Evolutionary conservation across 208 protist species (phyloP).

Genomic region (Trypanosoma boissoni): DNA sequence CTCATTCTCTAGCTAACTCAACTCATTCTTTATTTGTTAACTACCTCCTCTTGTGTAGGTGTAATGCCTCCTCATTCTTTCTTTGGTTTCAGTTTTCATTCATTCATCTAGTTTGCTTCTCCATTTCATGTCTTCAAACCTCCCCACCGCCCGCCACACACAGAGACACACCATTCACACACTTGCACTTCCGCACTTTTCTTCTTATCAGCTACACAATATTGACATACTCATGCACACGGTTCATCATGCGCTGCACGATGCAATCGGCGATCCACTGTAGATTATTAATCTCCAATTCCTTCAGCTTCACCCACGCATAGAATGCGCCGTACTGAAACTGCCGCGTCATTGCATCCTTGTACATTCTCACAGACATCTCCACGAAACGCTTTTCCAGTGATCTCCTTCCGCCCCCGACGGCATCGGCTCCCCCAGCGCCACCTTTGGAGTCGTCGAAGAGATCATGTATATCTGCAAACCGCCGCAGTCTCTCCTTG

Average conservation of each 20-base stretch:
- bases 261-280: conserved; percentile 93
- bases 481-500: conserved; percentile 75
- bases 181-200: neutral
- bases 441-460: conserved; percentile 64
- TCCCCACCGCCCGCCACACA: too few species aligned
- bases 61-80: too few species aligned
- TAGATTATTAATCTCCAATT: conserved; percentile 92
- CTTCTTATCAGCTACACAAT: conserved; percentile 33
- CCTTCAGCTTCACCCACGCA: conserved; percentile 92
- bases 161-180: too few species aligned
- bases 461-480: conserved; percentile 71
- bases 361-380: conserved; percentile 79
- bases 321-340: conserved; percentile 94
- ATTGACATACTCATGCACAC: conserved; percentile 85
- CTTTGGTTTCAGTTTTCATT: too few species aligned
- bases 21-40: too few species aligned
- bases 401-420: conserved; percentile 42
- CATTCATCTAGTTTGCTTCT: too few species aligned
- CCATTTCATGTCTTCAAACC: too few species aligned
- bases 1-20: conserved; percentile 3
- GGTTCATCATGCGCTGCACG: conserved; percentile 84
- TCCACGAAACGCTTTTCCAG: conserved; percentile 91
- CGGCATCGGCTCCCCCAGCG: neutral
- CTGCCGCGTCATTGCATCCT: conserved; percentile 79
- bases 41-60: too few species aligned